Conservation (phyloP, 208 protist genomes). For the Wallacemonas sp. region DNA sequence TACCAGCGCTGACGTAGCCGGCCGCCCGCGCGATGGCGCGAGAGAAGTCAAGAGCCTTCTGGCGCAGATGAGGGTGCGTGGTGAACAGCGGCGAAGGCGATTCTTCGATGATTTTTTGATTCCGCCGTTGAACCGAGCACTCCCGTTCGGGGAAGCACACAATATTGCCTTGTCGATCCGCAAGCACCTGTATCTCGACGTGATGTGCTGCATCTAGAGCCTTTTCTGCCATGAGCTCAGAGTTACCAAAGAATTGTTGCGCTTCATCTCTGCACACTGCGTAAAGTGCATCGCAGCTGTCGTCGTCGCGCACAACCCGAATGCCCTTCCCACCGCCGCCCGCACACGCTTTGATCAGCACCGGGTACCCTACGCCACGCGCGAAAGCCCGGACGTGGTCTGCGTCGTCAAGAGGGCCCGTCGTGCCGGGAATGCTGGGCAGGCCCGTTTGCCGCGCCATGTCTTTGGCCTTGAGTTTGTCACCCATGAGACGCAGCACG, state of each 20-base stretch:
- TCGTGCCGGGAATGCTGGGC: conserved; percentile 73
- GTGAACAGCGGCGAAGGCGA: conserved; percentile 76
- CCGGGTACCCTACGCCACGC: conserved; percentile 88
- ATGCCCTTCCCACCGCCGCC: conserved; percentile 61
- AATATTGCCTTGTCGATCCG: conserved; percentile 88
- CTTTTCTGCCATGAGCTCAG: conserved; percentile 93
- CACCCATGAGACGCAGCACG: conserved; percentile 94
- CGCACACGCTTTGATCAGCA: conserved; percentile 97
- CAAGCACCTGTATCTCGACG: conserved; percentile 95
- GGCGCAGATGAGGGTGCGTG: background rate
- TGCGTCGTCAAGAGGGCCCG: background rate
- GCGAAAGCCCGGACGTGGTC: conserved; percentile 51
- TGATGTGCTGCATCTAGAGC: conserved; percentile 91
- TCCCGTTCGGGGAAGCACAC: conserved; percentile 95
- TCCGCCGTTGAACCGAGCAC: conserved; percentile 95
- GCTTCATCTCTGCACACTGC: conserved; percentile 93
- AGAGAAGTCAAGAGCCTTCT: conserved; percentile 24
- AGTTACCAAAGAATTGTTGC: conserved; percentile 91
- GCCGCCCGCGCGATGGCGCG: conserved; percentile 81
- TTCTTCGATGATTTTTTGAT: conserved; percentile 96
- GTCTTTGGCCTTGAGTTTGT: conserved; percentile 91
- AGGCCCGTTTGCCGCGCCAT: conserved; percentile 90
- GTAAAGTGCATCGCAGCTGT: conserved; percentile 92
- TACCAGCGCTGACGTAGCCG: conserved; percentile 94
- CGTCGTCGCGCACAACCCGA: conserved; percentile 91